A percentile compares a stretch with the other conserved stretches of the same genome.
Evolutionary conservation across 441 rosid genomes (phyloP).

Genomic region (Brassica hybrid): DNA sequence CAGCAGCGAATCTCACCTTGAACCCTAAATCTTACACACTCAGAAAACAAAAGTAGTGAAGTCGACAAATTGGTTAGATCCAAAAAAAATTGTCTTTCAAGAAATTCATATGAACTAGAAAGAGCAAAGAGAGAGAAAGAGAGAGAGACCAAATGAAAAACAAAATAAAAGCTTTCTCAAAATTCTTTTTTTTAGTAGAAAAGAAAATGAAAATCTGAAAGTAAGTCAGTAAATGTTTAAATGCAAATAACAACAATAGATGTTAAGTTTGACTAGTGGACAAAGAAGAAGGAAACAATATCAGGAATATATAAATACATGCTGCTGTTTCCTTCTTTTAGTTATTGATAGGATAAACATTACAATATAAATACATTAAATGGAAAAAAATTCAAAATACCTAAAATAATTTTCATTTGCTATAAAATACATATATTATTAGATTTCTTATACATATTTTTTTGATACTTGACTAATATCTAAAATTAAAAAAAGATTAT

Average conservation of each 20-base stretch:
- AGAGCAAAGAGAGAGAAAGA: not conserved
- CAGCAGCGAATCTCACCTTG: conserved; percentile 5
- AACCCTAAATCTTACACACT: not conserved
- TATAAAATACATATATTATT: no score
- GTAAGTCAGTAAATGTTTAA: not conserved
- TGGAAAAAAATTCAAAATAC: no score
- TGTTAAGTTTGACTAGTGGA: not conserved
- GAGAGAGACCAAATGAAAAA: not conserved
- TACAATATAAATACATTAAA: not conserved
- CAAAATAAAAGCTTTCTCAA: not conserved
- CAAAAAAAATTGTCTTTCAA: not conserved
- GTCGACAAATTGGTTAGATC: conserved; percentile 4
- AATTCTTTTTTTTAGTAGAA: not conserved
- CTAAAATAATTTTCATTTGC: no score
- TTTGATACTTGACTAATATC: no score
- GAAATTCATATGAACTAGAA: not conserved
- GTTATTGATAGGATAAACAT: not conserved
- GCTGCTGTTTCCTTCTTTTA: not conserved
- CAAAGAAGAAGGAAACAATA: conserved; percentile 6
- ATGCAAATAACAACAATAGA: not conserved
- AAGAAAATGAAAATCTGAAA: not conserved
- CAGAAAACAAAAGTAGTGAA: not conserved
- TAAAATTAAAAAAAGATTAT: no score
- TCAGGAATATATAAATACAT: not conserved
- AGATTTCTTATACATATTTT: no score